A percentile compares a stretch with the other conserved stretches of the same genome.
Evolutionary conservation across 192 early-diverging fungal species (phyloP).

Genomic region (Endogone sp.): DNA sequence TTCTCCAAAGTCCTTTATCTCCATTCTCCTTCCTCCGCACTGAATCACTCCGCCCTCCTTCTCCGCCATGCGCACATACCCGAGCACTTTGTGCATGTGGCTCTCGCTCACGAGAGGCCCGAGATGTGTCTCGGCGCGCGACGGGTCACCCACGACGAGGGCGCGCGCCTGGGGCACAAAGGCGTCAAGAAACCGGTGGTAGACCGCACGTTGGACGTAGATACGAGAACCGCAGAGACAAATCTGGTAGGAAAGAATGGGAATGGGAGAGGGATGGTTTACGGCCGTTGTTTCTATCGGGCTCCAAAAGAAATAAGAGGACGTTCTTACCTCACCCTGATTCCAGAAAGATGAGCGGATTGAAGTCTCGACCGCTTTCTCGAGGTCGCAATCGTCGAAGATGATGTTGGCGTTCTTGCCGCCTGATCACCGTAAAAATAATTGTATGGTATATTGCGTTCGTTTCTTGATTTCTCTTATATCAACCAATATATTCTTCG

Average conservation of each 20-base stretch:
- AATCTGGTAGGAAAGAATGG: slow-evolving; percentile 37
- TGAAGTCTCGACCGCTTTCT: slow-evolving; percentile 49
- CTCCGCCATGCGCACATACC: slow-evolving; percentile 61
- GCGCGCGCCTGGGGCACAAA: slow-evolving; percentile 40
- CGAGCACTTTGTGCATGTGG: slow-evolving; percentile 67
- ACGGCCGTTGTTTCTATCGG: no score
- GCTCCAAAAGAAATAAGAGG: background rate
- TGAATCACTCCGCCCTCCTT: slow-evolving; percentile 57
- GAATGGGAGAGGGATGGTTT: no score
- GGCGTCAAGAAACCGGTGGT: slow-evolving; percentile 49
- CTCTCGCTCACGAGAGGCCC: slow-evolving; percentile 62
- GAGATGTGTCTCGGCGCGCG: slow-evolving; percentile 41
- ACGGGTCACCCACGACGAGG: slow-evolving; percentile 63
- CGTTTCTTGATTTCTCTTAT: no score
- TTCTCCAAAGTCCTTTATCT: slow-evolving; percentile 25
- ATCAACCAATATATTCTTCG: no score
- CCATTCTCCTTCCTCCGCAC: slow-evolving; percentile 31
- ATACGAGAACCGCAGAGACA: slow-evolving; percentile 69
- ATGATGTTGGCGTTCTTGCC: slow-evolving; percentile 77
- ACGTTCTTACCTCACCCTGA: slow-evolving; percentile 60
- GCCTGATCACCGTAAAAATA: no score
- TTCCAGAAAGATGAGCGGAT: slow-evolving; percentile 61
- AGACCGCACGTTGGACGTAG: slow-evolving; percentile 63
- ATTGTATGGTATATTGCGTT: background rate
- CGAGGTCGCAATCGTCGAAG: slow-evolving; percentile 65